Base-by-base conservation (phyloP, 768 basidiomycete species). In the Lanmaoa pseudosensibilis region DNA sequence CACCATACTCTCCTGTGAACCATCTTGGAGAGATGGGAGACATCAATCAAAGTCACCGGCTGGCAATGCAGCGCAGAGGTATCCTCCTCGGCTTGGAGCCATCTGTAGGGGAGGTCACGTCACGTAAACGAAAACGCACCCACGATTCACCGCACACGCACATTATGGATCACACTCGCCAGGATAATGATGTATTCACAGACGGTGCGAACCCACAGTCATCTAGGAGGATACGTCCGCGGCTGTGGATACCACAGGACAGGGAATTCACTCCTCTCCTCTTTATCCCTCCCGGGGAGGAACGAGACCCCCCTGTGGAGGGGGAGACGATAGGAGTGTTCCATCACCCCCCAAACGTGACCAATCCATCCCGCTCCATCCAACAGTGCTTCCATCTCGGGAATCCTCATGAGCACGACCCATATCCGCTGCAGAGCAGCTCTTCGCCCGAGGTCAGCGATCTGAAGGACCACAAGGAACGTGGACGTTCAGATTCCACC, bases 201-300 rank as follows among this genome's bases (percentile, higher is more conserved):
- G 53, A 52, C 5, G 4, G 36, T 38, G 23, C 19, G 8, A 19
- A 27, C 25, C 18, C 55, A 9, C 45, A 10, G 7, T 21, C 45
- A 13, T 5, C 16, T 11, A 47, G 52, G 34, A 57, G 54, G 45
- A 34, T 21, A 33, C 56, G 68, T 23, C 58, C 47, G 16, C 58
- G 62, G 23, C 27, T 55, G 45, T 32, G 34, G 43, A 32, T 7
- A 9, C 57, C 30, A 38, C 52, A 39, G 32, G 63, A 55, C 34
- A 15, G 51, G n/a, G 57, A 60, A 43, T 68, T 70, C 12, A 40
- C 68, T 12, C 66, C 68, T 32, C 66, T 70, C 45, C 60, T 68
- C 38, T 21, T 59, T 3, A 56, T 63, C 43, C 55, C 68, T 33
- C 63, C 60, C 3, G 30, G 23, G 6, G 46, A n/a, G 12, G 50